These are phyloP conservation scores for Seiridium unicorne DNA, from an alignment of 2,329 filamentous ascomycete species.

Conservation along the genomic window DNA sequence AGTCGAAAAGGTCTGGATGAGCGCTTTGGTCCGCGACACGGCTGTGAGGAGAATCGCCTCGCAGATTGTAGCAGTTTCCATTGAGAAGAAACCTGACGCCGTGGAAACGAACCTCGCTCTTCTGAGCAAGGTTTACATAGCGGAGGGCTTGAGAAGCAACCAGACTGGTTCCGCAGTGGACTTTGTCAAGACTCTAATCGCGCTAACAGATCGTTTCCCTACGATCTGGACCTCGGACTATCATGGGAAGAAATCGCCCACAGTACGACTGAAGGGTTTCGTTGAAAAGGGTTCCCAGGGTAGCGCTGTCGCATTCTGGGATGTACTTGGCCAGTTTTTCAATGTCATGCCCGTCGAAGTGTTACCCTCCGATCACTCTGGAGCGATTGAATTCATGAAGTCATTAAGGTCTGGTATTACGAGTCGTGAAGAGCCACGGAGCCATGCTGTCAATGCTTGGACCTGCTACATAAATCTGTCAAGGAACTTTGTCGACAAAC, in stretches of 20 bases:
- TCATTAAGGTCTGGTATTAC: constrained; percentile 71
- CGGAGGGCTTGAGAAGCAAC: constrained; percentile 68
- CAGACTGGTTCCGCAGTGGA: constrained; percentile 75
- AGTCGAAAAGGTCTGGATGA: constrained; percentile 65
- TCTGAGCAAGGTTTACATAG: constrained; percentile 62
- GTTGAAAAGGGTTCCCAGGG: constrained; percentile 82
- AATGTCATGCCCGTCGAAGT: constrained; percentile 51
- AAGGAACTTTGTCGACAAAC: constrained; percentile 47
- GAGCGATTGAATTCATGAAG: constrained; percentile 59
- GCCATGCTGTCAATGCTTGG: constrained; percentile 70
- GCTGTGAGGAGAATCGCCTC: constrained; percentile 50
- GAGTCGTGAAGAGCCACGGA: constrained; percentile 70
- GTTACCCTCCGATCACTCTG: constrained; percentile 51
- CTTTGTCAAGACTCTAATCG: constrained; percentile 64
- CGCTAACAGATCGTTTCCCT: constrained; percentile 63
- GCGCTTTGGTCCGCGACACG: constrained; percentile 61
- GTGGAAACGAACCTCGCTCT: constrained; percentile 48
- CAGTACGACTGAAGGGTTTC: constrained; percentile 64
- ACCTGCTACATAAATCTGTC: constrained; percentile 68
- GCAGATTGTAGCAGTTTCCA: constrained; percentile 47
- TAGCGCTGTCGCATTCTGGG: constrained; percentile 73
- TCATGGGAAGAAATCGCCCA: constrained; percentile 50
- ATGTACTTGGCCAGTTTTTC: constrained; percentile 62
- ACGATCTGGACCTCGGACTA: constrained; percentile 70
- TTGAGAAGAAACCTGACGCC: constrained; percentile 44